Conservation (phyloP, 169 alveolate species). For the Eimeria necatrix region DNA sequence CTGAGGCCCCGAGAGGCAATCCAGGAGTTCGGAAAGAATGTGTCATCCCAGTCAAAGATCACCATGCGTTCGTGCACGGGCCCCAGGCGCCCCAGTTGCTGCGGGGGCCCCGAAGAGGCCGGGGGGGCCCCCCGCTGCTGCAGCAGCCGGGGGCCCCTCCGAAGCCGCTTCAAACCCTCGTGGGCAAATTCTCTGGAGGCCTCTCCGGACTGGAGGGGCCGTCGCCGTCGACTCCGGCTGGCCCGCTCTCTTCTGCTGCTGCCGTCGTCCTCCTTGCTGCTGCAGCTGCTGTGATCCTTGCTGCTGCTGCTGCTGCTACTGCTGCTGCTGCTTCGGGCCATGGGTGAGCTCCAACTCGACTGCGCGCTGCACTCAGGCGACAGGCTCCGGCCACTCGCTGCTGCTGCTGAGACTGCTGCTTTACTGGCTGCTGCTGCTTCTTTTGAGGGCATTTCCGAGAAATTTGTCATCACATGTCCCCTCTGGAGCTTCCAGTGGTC, state of each 20-base stretch:
- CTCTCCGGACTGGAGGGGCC: not conserved
- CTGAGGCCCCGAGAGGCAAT: not conserved
- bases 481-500: conserved; percentile 26
- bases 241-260: conserved; percentile 1
- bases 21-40: conserved; percentile 52
- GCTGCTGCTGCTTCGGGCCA: not conserved
- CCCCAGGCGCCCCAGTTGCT: not conserved
- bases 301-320: conserved; percentile 12
- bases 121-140: not conserved
- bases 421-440: not conserved
- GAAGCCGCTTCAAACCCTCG: conserved; percentile 28
- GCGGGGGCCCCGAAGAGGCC: conserved; percentile 8
- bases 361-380: not conserved
- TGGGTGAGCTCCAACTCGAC: not conserved
- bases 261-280: not conserved
- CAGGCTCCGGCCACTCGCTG: not conserved
- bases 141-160: not conserved
- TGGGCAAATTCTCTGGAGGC: not conserved
- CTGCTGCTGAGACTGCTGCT: not conserved
- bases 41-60: conserved; percentile 64
- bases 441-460: not conserved
- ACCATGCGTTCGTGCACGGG: conserved; percentile 38
- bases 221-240: not conserved
- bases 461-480: not conserved
- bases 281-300: not conserved